Evolutionary conservation across 345 rosid species (phyloP), one percentile per base, ranked within the genome.

Genomic region (Dipteronia sinensis): DNA sequence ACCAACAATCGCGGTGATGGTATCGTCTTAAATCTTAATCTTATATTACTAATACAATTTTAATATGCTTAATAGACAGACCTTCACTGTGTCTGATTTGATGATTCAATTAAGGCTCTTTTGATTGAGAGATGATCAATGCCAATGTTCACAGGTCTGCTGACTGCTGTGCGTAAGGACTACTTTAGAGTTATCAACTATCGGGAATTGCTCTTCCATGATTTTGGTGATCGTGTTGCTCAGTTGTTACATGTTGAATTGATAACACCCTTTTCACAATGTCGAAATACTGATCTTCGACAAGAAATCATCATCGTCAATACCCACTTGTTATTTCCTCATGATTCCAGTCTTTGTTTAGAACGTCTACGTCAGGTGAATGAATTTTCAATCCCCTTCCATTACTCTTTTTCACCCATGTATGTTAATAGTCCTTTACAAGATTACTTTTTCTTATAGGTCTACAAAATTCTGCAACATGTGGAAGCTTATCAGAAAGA

Each of bases 1-100:
- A 95, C 99, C 75, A 93, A 93, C 88, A 95, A 95, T 77, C 96
- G 99, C 1, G 98, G 97, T 4, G 99, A 95, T 83, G 99, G 99
- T 95, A 85, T 71, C 17, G 19, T 4, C 4, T 31, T 4, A 5
- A 31, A 31, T 31, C 34, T 3, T 31, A 31, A 31, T 31, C 34
- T 31, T 3, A 31, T 31, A 31, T 31, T 34, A 4, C 38, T 34
- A 34, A 0, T 5, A 34, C 38, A 4, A 34, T 34, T 34, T 34
- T 34, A 34, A 34, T 34, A 34, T 34, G 38, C 38, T 34, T 4
- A 34, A 42, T 42, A n/a, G n/a, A n/a, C n/a, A 42, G 10, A 42
- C 46, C 7, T 42, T 42, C 46, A 42, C 46, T 42, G 46, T 0
- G 34, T 31, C 10, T 42, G 46, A 7, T 42, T 42, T n/a, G n/a